Percentiles rank a stretch among this genome's conserved stretches.
Conservation (phyloP, 306 rosid species). For the Fragaria ananassa region DNA sequence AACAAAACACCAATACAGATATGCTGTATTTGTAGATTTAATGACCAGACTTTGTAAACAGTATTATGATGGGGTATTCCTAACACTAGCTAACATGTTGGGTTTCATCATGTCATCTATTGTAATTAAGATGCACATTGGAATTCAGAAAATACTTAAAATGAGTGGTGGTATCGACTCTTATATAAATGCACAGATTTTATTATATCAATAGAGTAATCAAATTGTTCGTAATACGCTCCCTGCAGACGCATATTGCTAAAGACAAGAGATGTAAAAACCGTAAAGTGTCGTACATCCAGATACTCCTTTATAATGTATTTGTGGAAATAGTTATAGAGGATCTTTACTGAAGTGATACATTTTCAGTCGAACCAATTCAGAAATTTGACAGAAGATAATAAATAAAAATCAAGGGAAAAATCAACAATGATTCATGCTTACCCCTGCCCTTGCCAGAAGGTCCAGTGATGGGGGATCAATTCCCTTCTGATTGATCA, state of each 20-base stretch:
- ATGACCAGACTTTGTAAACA: neutral
- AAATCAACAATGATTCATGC: slow-evolving; percentile 16
- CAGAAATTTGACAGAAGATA: no score
- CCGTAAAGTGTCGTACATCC: neutral
- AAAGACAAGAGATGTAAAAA: neutral
- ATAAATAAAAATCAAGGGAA: neutral
- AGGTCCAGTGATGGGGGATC: slow-evolving; percentile 96
- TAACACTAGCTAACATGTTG: neutral
- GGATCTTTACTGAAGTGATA: neutral
- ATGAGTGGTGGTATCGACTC: no score
- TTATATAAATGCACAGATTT: neutral
- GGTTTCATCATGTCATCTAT: neutral
- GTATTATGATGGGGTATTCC: neutral
- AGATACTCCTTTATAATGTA: no score
- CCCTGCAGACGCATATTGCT: neutral
- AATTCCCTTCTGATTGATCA: slow-evolving; percentile 95
- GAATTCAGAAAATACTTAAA: neutral
- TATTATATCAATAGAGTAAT: neutral
- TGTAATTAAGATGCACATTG: neutral
- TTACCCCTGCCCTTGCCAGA: slow-evolving; percentile 95
- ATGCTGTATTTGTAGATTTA: neutral
- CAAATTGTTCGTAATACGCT: neutral
- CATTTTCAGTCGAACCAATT: neutral
- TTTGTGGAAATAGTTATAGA: neutral
- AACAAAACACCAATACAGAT: neutral